Evolutionary conservation across 176 grass and related monocot genomes (phyloP), one percentile per base, ranked within the genome.

Genomic region (Leersia perrieri): DNA sequence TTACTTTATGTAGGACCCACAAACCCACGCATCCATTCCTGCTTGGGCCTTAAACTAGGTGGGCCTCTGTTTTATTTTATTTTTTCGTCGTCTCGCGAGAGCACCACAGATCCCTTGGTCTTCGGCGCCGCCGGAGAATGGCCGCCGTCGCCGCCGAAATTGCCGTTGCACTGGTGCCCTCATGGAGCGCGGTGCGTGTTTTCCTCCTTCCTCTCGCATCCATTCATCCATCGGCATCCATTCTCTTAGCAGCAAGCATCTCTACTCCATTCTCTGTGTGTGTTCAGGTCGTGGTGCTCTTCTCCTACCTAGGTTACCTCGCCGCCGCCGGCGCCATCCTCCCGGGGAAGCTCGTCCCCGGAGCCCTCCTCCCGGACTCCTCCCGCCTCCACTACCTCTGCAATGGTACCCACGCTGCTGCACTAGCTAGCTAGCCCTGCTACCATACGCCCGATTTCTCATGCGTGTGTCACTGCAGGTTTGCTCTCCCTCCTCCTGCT

Each of bases 321-420:
- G 90, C 88, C 41, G 79, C 68, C 64, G 95, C 95, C 7, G 92
- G 90, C 40, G 85, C 78, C 6, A 6, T 94, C 16, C 95, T 98
- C 70, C 88, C 95, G 2, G 90, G 95, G 60, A 94, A 91, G 88
- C 40, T 91, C 45, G 85, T 98, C n/a, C 77, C 90, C 1, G 95
- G 95, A 7, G 95, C 87, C 23, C 35, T 92, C 32, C 90, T 98
- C 29, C 83, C 88, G 7, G 95, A 98, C 49, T 91, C 92, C 41
- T 92, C 95, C 16, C 92, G 95, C 60, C 95, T 94, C 66, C 73
- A 86, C 75, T 98, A 98, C 86, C 92, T 90, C 39, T 98, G 95
- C 92, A 98, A 98, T 0, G 95, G 95, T 94, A 41, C 9, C 25
- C 11, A 27, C 35, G 11, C 83, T 5, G 25, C 75, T 25, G 49